phyloP scores from a whole-genome alignment of 192 early-diverging fungal genomes.

The Entomortierella beljakovae region DNA sequence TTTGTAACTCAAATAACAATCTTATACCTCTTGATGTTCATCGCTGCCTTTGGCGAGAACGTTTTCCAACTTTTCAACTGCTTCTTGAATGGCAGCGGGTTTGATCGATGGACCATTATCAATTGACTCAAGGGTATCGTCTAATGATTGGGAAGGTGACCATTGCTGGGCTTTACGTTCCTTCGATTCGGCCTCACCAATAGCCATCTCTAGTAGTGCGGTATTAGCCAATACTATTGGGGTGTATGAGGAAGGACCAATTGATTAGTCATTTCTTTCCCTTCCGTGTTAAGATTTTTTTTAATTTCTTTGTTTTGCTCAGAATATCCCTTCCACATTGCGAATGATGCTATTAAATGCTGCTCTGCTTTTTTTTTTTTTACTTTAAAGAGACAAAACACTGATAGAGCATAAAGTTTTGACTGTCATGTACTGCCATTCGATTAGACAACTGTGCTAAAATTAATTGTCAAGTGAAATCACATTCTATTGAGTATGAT shows the following conservation, averaged over 20 bases:
- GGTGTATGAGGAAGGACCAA: background rate
- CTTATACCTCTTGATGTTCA: conserved; percentile 45
- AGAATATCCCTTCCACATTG: background rate
- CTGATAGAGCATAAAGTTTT: background rate
- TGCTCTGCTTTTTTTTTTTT: background rate
- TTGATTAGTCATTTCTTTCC: conserved; percentile 1
- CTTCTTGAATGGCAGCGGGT: conserved; percentile 25
- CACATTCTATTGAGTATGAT: too few relatives aligned
- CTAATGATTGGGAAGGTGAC: conserved; percentile 11
- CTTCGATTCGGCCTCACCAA: conserved; percentile 35
- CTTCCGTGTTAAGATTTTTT: background rate
- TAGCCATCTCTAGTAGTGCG: conserved; percentile 39
- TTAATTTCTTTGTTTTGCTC: too few relatives aligned
- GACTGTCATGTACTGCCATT: too few relatives aligned
- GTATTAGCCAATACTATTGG: conserved; percentile 40
- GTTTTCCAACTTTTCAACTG: conserved; percentile 31
- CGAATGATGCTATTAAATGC: background rate
- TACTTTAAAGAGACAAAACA: conserved; percentile 4
- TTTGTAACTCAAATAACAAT: background rate
- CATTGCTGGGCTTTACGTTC: conserved; percentile 19
- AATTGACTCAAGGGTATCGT: conserved; percentile 39
- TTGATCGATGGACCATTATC: conserved; percentile 19
- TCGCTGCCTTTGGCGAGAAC: conserved; percentile 27
- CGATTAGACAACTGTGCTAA: too few relatives aligned
- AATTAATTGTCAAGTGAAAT: too few relatives aligned